These are phyloP conservation scores for Lactarius sp. DNA, from an alignment of 768 basidiomycete genomes.

Conservation along the genomic window DNA sequence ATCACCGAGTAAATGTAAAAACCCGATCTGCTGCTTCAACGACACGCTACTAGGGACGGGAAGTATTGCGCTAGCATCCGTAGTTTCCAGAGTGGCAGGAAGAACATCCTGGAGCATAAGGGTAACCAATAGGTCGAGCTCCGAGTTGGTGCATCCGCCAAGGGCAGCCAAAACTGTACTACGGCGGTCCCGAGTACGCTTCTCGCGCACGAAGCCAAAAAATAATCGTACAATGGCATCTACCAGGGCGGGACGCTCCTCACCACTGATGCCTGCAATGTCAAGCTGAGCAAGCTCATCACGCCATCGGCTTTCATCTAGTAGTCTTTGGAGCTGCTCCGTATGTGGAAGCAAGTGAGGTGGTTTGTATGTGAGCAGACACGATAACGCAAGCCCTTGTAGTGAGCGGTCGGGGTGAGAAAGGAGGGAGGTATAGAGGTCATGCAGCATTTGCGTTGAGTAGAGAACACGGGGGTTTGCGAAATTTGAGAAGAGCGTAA, in stretches of 20 bases:
- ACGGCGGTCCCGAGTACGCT: conserved; percentile 60
- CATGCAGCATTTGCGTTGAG: conserved; percentile 56
- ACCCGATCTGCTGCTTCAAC: conserved; percentile 75
- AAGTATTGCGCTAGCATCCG: conserved; percentile 28
- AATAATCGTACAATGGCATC: conserved; percentile 69
- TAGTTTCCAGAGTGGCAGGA: conserved; percentile 13
- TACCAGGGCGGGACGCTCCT: conserved; percentile 61
- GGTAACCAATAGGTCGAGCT: conserved; percentile 73
- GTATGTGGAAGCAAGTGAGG: conserved; percentile 50
- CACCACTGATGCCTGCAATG: conserved; percentile 48
- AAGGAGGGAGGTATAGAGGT: conserved; percentile 67
- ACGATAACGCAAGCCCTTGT: conserved; percentile 70
- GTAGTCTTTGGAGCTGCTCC: conserved; percentile 59
- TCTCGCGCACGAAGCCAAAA: conserved; percentile 86
- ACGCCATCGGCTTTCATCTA: conserved; percentile 87
- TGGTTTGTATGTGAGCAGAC: conserved; percentile 78
- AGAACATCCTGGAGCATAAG: conserved; percentile 79
- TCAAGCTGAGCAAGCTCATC: conserved; percentile 77
- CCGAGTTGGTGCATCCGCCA: conserved; percentile 62
- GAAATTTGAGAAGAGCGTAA: conserved; percentile 85
- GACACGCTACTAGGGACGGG: conserved; percentile 35
- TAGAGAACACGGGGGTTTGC: conserved; percentile 87
- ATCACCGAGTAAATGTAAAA: conserved; percentile 78
- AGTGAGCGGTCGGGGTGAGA: conserved; percentile 80
- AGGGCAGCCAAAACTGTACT: conserved; percentile 72